phyloP scores from a whole-genome alignment of 345 rosid genomes.

The Eucalyptus camaldulensis region DNA sequence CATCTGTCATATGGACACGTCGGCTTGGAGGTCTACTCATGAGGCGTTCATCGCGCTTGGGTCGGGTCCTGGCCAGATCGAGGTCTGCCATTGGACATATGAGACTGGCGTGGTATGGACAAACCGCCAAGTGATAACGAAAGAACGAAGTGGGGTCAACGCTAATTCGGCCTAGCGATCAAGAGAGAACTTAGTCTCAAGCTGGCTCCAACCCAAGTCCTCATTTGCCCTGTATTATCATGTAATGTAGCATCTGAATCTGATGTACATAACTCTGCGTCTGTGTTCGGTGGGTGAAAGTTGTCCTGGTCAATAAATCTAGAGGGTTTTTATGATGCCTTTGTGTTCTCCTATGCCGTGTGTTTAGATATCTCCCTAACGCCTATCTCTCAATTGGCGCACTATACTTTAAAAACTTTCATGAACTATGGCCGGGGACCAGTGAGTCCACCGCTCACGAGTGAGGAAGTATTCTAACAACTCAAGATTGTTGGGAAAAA shows the following conservation, averaged over 20 bases:
- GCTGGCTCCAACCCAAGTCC: background rate
- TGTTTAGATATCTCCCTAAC: no score
- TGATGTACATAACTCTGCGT: background rate
- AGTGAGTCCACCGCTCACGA: no score
- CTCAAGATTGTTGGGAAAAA: no score
- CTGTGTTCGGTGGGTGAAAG: background rate
- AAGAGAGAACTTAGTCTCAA: background rate
- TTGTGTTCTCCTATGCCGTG: background rate
- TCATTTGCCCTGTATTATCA: background rate
- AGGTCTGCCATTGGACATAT: no score
- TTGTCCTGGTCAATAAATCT: background rate
- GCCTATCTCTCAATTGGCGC: background rate
- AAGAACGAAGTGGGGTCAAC: background rate
- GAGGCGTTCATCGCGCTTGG: no score
- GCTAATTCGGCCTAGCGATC: background rate
- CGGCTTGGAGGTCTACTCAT: no score
- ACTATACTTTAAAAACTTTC: background rate
- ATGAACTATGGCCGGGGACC: background rate
- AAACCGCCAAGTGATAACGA: conserved; percentile 5
- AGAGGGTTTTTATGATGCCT: background rate
- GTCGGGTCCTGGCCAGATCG: no score
- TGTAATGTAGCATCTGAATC: background rate
- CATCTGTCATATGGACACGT: no score
- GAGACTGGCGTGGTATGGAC: conserved; percentile 75
- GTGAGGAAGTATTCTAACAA: no score